Percentiles rank a stretch among this genome's conserved stretches.
Evolutionary conservation across 2,329 filamentous ascomycete species (phyloP).

Genomic region (Penicillium sp.): DNA sequence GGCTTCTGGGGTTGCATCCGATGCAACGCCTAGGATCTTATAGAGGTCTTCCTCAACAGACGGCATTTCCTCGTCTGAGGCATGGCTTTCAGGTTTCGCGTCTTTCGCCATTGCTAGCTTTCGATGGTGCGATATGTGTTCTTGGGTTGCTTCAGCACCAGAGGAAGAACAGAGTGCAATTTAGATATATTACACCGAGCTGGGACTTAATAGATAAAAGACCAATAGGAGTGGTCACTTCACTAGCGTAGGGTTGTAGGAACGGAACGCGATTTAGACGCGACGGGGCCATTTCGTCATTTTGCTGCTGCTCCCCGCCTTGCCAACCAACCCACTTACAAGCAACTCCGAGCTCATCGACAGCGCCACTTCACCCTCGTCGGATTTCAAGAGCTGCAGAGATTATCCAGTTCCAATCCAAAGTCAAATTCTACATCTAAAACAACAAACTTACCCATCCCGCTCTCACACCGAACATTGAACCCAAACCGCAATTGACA

Average conservation of each 20-base stretch:
- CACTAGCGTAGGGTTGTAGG: not conserved
- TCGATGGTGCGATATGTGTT: not conserved
- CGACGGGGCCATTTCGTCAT: conserved; percentile 23
- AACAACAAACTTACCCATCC: not conserved
- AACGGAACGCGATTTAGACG: conserved; percentile 21
- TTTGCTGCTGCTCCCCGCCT: conserved; percentile 19
- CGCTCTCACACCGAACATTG: not conserved
- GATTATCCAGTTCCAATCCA: not conserved
- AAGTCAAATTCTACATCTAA: not conserved
- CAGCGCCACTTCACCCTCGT: not conserved
- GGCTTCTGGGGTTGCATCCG: conserved; percentile 63
- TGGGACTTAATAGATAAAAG: not conserved
- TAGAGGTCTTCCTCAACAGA: conserved; percentile 53
- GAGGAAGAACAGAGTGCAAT: not conserved
- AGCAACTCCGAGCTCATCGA: conserved; percentile 1
- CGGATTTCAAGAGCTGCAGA: not conserved
- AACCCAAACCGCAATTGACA: conserved; percentile 3
- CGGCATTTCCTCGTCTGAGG: conserved; percentile 31
- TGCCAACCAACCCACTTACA: conserved; percentile 5
- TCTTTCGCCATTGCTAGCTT: conserved; percentile 15
- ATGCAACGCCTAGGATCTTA: conserved; percentile 62
- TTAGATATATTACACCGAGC: not conserved
- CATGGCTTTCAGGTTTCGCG: conserved; percentile 38
- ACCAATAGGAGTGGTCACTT: not conserved
- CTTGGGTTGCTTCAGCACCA: no score